A percentile compares a stretch with the other conserved stretches of the same genome.
Conservation (phyloP, 2,329 filamentous ascomycete species). For the Fusarium sp. region DNA sequence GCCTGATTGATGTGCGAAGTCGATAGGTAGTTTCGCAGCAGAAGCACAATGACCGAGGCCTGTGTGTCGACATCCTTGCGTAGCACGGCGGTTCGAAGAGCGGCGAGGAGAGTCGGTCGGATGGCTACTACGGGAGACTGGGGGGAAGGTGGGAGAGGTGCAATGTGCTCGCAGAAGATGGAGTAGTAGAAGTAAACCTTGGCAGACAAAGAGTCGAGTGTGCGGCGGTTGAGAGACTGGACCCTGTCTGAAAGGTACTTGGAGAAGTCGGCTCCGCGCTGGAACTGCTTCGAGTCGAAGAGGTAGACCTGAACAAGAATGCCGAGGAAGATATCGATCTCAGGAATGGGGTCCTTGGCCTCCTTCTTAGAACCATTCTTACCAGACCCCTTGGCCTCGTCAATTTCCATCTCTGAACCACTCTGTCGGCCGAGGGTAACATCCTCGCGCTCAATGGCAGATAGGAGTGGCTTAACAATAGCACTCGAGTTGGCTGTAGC, state of each 20-base stretch:
- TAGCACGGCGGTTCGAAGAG: conserved; percentile 92
- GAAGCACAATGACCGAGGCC: conserved; percentile 91
- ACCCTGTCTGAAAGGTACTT: conserved; percentile 84
- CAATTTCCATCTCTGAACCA: conserved; percentile 78
- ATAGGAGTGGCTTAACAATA: conserved; percentile 76
- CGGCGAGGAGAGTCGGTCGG: conserved; percentile 85
- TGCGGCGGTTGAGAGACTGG: conserved; percentile 90
- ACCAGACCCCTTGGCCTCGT: conserved; percentile 64
- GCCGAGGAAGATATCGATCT: conserved; percentile 88
- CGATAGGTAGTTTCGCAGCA: conserved; percentile 94
- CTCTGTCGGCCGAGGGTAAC: conserved; percentile 69
- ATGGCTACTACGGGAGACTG: conserved; percentile 88
- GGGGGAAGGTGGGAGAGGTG: conserved; percentile 87
- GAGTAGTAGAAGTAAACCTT: conserved; percentile 99
- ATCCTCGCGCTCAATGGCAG: conserved; percentile 74
- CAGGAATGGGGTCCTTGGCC: conserved; percentile 82
- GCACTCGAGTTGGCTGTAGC: conserved; percentile 68
- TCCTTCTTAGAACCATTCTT: conserved; percentile 72
- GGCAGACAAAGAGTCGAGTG: conserved; percentile 90
- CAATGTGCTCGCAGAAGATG: conserved; percentile 91
- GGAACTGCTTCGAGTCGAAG: conserved; percentile 84
- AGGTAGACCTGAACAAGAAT: conserved; percentile 89
- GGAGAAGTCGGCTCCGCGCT: conserved; percentile 87
- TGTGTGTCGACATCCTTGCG: conserved; percentile 98
- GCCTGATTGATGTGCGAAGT: conserved; percentile 98